Conservation (phyloP, 805 yeast genomes). For the Pichia cephalocereana region DNA sequence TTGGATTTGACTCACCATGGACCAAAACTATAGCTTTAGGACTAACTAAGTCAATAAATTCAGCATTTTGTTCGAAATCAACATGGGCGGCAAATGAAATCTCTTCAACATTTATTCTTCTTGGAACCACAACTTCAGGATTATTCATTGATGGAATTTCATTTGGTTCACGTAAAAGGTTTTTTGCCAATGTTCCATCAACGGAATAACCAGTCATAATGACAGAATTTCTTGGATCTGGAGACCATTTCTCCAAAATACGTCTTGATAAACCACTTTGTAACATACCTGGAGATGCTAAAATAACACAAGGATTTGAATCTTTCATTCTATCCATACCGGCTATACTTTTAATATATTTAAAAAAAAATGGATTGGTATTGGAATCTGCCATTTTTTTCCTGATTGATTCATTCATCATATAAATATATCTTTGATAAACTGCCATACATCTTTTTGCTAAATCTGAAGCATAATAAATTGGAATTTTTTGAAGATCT, state of each 20-base stretch:
- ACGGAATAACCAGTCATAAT: conserved; percentile 95
- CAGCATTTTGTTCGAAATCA: conserved; percentile 87
- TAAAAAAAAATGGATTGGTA: conserved; percentile 85
- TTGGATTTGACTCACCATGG: conserved; percentile 97
- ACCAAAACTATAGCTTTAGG: conserved; percentile 84
- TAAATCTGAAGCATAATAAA: conserved; percentile 85
- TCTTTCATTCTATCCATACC: conserved; percentile 82
- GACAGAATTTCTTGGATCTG: conserved; percentile 83
- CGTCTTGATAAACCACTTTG: conserved; percentile 94
- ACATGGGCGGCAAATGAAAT: conserved; percentile 99
- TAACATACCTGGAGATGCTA: conserved; percentile 97
- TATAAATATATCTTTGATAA: conserved; percentile 89
- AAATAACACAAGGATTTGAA: conserved; percentile 89
- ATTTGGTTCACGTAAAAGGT: conserved; percentile 75
- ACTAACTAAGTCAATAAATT: conserved; percentile 79
- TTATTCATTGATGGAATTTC: conserved; percentile 80
- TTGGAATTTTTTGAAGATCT: conserved; percentile 72
- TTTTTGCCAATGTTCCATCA: conserved; percentile 97
- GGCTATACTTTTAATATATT: conserved; percentile 70
- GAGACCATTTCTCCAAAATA: conserved; percentile 92
- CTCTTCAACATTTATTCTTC: conserved; percentile 83
- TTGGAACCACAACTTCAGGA: conserved; percentile 76
- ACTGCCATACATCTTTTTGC: conserved; percentile 97
- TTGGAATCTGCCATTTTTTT: conserved; percentile 66
- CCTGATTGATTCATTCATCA: conserved; percentile 92